Evolutionary conservation across 2,329 filamentous ascomycete species (phyloP).

Genomic region (Colletotrichum graminicola): DNA sequence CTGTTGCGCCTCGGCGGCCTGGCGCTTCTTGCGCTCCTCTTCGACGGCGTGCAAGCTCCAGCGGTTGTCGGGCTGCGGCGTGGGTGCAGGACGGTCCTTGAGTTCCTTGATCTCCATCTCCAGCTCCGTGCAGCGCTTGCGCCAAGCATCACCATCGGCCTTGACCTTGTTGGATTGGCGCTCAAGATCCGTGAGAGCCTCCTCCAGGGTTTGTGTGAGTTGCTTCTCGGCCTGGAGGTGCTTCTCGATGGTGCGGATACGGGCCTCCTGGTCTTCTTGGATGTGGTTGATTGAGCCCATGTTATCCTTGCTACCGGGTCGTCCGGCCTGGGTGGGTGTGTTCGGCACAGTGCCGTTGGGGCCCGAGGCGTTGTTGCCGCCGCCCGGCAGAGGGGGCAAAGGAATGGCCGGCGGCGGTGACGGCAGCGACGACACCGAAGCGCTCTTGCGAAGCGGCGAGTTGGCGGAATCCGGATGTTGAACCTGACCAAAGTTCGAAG

Average conservation of each 20-base stretch:
- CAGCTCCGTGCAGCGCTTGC: constrained; percentile 82
- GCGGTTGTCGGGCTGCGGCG: constrained; percentile 66
- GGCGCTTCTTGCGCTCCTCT: constrained; percentile 92
- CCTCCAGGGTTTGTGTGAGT: constrained; percentile 93
- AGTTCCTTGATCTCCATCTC: constrained; percentile 79
- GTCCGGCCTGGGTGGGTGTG: constrained; percentile 66
- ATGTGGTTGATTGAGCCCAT: constrained; percentile 77
- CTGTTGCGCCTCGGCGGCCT: constrained; percentile 89
- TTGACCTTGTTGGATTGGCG: constrained; percentile 92
- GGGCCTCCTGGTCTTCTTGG: constrained; percentile 93
- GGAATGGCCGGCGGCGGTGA: constrained; percentile 96
- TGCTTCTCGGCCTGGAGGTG: constrained; percentile 96
- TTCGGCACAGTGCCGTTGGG: constrained; percentile 57
- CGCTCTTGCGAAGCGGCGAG: constrained; percentile 85
- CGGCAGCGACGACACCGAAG: constrained; percentile 84
- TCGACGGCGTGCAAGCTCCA: constrained; percentile 91
- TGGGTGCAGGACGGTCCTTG: constrained; percentile 61
- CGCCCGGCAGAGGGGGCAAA: constrained; percentile 86
- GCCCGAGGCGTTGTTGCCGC: constrained; percentile 60
- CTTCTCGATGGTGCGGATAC: constrained; percentile 96
- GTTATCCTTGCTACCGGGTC: constrained; percentile 85
- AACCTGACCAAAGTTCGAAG: constrained; percentile 51
- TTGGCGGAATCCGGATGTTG: constrained; percentile 71
- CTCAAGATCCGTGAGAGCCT: constrained; percentile 94
- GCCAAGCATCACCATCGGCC: constrained; percentile 89